Percentiles rank a stretch among this genome's conserved stretches.
These are phyloP conservation scores for Serendipita sp. DNA, from an alignment of 768 basidiomycete species.

Conservation along the genomic window DNA sequence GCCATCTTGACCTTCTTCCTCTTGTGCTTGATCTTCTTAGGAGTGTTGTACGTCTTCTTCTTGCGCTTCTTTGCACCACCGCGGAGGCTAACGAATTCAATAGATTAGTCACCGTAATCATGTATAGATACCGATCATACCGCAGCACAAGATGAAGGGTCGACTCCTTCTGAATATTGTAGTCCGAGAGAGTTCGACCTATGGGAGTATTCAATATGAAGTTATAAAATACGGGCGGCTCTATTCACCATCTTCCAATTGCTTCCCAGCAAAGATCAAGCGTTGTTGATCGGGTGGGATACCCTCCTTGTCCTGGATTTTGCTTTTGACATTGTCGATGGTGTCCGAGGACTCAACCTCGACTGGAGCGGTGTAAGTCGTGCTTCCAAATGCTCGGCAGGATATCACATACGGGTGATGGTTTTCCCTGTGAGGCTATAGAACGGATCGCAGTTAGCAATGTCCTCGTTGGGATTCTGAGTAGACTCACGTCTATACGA, in stretches of 20 bases:
- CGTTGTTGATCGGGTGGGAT: slow-evolving; percentile 94
- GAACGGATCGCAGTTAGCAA: slow-evolving; percentile 10
- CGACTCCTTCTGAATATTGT: slow-evolving; percentile 99
- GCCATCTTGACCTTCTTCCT: slow-evolving; percentile 99
- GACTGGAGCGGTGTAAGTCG: slow-evolving; percentile 27
- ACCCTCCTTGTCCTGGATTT: slow-evolving; percentile 95
- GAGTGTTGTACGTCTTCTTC: slow-evolving; percentile 99
- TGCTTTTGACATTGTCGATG: slow-evolving; percentile 95
- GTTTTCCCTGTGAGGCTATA: slow-evolving; percentile 94
- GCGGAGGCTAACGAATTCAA: slow-evolving; percentile 47
- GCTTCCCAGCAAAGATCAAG: slow-evolving; percentile 97
- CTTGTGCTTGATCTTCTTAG: slow-evolving; percentile 99
- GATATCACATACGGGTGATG: slow-evolving; percentile 45
- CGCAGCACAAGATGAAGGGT: slow-evolving; percentile 87
- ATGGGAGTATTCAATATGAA: background rate
- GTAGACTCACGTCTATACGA: slow-evolving; percentile 47
- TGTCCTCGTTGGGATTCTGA: slow-evolving; percentile 5
- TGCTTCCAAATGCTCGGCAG: background rate
- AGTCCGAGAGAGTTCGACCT: slow-evolving; percentile 36
- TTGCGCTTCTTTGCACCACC: slow-evolving; percentile 99
- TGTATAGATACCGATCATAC: background rate
- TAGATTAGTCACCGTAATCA: background rate
- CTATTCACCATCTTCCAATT: slow-evolving; percentile 96
- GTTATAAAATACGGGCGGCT: slow-evolving; percentile 23
- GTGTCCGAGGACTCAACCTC: slow-evolving; percentile 96